Conservation (phyloP, 495 filamentous ascomycete species). For the Pyrenula massariospora region DNA sequence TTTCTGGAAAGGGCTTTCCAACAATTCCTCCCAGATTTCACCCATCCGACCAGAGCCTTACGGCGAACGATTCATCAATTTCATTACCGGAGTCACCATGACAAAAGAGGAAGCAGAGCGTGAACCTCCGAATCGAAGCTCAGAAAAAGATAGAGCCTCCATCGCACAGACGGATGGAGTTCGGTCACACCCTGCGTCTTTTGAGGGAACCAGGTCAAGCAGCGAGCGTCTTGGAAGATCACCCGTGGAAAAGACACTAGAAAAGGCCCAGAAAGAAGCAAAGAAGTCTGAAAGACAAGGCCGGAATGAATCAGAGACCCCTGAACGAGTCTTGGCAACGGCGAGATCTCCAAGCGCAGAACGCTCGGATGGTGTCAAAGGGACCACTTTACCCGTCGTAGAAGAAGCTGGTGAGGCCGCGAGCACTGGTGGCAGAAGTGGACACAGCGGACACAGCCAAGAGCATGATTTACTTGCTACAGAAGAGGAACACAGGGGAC, state of each 20-base stretch:
- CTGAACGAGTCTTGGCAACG: conserved; percentile 40
- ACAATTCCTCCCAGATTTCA: conserved; percentile 74
- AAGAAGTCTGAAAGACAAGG: conserved; percentile 38
- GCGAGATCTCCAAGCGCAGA: conserved; percentile 43
- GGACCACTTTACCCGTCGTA: conserved; percentile 75
- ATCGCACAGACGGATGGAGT: conserved; percentile 8
- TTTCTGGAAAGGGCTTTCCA: conserved; percentile 84
- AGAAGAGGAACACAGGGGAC: not conserved
- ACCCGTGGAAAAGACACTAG: conserved; percentile 33
- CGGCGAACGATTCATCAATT: conserved; percentile 86
- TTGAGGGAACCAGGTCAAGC: conserved; percentile 20
- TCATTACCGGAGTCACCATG: conserved; percentile 85
- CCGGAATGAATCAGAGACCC: conserved; percentile 31
- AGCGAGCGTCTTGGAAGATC: conserved; percentile 30
- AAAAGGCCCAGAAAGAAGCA: conserved; percentile 35
- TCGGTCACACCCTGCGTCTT: conserved; percentile 6
- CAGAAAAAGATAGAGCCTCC: conserved; percentile 12
- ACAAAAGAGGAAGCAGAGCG: conserved; percentile 69
- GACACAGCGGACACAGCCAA: conserved; percentile 9
- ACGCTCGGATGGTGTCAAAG: conserved; percentile 35
- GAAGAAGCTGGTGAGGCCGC: conserved; percentile 79
- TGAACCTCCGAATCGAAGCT: conserved; percentile 35
- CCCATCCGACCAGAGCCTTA: conserved; percentile 87
- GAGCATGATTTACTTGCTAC: not conserved
- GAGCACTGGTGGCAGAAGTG: conserved; percentile 50